Conservation (phyloP, 495 filamentous ascomycete species). For the Aspergillus egyptiacus region DNA sequence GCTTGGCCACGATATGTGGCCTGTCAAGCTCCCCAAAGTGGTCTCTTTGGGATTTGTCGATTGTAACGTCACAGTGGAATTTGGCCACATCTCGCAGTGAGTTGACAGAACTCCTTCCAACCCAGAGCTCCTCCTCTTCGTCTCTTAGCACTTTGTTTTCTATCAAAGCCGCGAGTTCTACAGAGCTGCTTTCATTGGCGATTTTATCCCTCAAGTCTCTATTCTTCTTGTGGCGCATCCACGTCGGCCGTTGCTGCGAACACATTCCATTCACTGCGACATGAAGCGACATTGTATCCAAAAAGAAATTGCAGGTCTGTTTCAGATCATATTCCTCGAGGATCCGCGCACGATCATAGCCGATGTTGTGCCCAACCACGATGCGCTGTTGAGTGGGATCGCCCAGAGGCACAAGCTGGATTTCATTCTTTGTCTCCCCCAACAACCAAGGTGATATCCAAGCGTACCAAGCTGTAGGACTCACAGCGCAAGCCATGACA, state of each 20-base stretch:
- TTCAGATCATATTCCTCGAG: slow-evolving; percentile 80
- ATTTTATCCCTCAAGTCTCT: slow-evolving; percentile 79
- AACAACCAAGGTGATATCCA: slow-evolving; percentile 97
- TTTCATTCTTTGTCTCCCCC: slow-evolving; percentile 66
- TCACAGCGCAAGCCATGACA: slow-evolving; percentile 91
- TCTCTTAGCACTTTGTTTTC: slow-evolving; percentile 60
- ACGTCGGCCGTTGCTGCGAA: slow-evolving; percentile 88
- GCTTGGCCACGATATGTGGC: slow-evolving; percentile 55
- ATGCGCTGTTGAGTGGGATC: slow-evolving; percentile 62
- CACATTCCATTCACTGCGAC: slow-evolving; percentile 99
- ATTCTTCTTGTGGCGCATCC: slow-evolving; percentile 92
- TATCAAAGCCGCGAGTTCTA: slow-evolving; percentile 66
- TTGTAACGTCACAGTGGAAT: slow-evolving; percentile 86
- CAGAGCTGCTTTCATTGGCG: slow-evolving; percentile 59
- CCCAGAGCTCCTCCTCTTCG: slow-evolving; percentile 92
- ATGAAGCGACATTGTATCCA: slow-evolving; percentile 98
- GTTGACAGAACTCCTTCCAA: slow-evolving; percentile 89
- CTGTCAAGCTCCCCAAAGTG: slow-evolving; percentile 79
- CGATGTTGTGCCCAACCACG: slow-evolving; percentile 91
- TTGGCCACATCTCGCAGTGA: slow-evolving; percentile 93
- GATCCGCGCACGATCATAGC: slow-evolving; percentile 86
- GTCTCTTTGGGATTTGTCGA: slow-evolving; percentile 85
- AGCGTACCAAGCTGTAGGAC: slow-evolving; percentile 86
- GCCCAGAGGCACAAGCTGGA: slow-evolving; percentile 82
- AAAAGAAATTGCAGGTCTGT: slow-evolving; percentile 77